Conservation (phyloP, 2,329 filamentous ascomycete genomes). For the Pseudogymnoascus sp. region DNA sequence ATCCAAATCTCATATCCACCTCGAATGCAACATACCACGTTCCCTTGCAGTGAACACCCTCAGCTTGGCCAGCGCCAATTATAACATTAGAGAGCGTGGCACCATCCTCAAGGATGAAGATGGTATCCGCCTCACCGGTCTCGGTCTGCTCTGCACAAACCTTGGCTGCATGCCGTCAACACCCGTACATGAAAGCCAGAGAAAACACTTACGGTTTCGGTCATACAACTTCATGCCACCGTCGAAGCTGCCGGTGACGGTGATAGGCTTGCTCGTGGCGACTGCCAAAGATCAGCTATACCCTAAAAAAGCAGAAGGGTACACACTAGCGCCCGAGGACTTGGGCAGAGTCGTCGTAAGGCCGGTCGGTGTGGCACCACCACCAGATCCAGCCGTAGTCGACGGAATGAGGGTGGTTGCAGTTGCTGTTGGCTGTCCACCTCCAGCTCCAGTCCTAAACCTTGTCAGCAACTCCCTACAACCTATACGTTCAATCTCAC, state of each 20-base stretch:
- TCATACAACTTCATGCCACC: constrained; percentile 38
- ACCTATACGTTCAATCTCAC: neutral
- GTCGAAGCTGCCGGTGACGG: constrained; percentile 37
- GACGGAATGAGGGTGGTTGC: neutral
- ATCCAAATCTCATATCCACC: neutral
- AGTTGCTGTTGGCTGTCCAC: neutral
- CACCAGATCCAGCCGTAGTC: neutral
- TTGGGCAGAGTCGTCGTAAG: neutral
- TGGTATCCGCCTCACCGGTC: constrained; percentile 29
- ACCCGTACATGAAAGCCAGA: neutral
- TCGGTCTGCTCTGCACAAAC: constrained; percentile 8
- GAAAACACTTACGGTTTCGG: constrained; percentile 19
- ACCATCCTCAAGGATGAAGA: constrained; percentile 44
- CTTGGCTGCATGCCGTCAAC: neutral
- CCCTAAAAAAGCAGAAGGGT: neutral
- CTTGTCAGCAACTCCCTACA: neutral
- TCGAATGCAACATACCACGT: constrained; percentile 26
- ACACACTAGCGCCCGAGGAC: neutral
- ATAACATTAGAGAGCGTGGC: constrained; percentile 45
- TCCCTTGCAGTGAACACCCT: constrained; percentile 43
- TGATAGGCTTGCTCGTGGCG: constrained; percentile 30
- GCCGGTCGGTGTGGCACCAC: neutral
- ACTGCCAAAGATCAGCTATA: constrained; percentile 9
- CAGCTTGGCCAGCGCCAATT: constrained; percentile 41
- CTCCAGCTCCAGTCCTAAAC: neutral